phyloP scores from a whole-genome alignment of 345 rosid species.

The Geranium brycei region DNA sequence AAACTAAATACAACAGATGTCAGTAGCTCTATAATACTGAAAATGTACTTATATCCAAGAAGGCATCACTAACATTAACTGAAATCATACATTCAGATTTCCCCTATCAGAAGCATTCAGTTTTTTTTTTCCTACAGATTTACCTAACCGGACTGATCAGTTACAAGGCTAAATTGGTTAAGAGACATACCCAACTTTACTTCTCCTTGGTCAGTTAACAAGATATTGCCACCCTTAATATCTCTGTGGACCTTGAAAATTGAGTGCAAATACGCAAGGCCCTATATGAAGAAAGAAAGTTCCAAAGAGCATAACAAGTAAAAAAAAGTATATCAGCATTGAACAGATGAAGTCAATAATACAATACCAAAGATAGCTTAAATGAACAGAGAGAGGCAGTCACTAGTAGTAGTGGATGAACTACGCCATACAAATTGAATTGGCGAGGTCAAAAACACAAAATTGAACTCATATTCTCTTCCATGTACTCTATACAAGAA shows the following conservation, averaged over 20 bases:
- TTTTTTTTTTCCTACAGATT: background rate
- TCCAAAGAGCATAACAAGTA: no score
- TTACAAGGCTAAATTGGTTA: background rate
- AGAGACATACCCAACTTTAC: conserved; percentile 85
- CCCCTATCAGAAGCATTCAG: background rate
- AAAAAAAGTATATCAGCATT: conserved; percentile 2
- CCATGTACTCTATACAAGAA: background rate
- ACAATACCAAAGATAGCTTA: no score
- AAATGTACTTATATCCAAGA: background rate
- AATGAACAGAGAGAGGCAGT: no score
- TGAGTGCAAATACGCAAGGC: conserved; percentile 92
- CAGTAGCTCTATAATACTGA: background rate
- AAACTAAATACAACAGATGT: no score
- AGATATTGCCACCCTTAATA: conserved; percentile 94
- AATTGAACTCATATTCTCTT: background rate
- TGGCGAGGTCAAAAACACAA: no score
- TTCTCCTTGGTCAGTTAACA: conserved; percentile 98
- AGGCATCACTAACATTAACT: background rate
- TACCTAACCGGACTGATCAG: background rate
- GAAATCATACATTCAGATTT: background rate
- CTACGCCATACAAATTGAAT: no score
- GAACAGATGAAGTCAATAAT: no score
- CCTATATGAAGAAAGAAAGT: conserved; percentile 34
- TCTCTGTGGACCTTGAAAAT: conserved; percentile 98
- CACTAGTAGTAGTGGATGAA: no score